Base-by-base conservation (phyloP, 306 rosid genomes). In the Dalbergia cochinchinensis region DNA sequence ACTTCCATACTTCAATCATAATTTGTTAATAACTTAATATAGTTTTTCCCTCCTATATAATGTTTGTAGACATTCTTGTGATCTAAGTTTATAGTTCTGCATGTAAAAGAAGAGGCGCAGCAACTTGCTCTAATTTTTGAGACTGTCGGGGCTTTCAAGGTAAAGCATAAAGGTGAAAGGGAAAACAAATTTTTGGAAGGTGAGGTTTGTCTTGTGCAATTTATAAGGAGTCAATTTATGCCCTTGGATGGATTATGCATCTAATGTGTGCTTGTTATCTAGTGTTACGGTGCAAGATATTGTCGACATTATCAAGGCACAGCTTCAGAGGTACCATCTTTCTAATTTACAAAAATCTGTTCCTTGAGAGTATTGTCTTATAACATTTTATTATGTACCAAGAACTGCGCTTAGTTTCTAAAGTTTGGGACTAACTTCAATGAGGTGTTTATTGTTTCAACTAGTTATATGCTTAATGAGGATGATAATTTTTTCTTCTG, bases 161-260 rank as follows among this genome's bases (percentile, higher is more conserved):
- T 95, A 80, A 95, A 87, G 87, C 96, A 98, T 72, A 95, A 91
- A 89, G 99, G 97, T 71, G 97, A 97, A 95, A 93, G 81, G 99
- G 99, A 80, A 93, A 93, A 83, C 97, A 85, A 81, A 95, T 95
- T 48, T 95, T 91, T 53, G 98, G 98, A 83, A 91, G 88, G 98
- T 91, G 42, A 80, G 82, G 67, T 45, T 61, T 75, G 51, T 39
- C 44, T 53, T 50, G 50, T 63, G 65, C 83, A 42, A 63, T 42
- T 20, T 65, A n/a, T 66, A 12, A 34, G 48, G 20, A 47, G 18
- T 80, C 51, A 13, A 8, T 60, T 39, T 76, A 12, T 78, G 69
- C 51, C 59, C 59, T 31, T 50, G 11, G 73, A 55, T 74, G 70
- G 39, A 7, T 64, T 45, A 55, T 63, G 65, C 60, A 61, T 79